Percentiles rank a stretch among this genome's conserved stretches.
Conservation (phyloP, 2,329 filamentous ascomycete species). For the Colletotrichum sp. region DNA sequence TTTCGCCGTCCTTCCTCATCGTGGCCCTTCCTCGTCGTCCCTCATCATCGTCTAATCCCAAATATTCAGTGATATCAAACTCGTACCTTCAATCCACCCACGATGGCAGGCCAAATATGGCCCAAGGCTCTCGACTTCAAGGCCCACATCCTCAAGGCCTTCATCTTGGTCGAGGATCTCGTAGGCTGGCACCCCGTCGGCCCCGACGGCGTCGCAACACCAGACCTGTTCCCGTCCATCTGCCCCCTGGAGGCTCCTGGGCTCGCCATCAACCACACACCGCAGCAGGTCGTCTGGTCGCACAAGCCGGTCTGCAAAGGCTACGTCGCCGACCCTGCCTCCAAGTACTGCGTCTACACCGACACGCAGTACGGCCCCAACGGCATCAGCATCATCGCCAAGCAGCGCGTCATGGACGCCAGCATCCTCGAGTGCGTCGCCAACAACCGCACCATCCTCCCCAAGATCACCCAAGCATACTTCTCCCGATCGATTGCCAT, state of each 20-base stretch:
- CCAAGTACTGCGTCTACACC: constrained; percentile 32
- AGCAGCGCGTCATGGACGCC: constrained; percentile 34
- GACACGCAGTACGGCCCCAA: constrained; percentile 27
- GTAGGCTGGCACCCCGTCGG: background rate
- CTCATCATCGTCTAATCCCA: background rate
- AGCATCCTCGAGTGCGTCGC: constrained; percentile 32
- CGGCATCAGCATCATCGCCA: constrained; percentile 40
- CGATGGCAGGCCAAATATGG: background rate
- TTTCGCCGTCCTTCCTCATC: background rate
- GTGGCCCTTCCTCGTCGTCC: background rate
- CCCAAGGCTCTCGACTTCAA: background rate
- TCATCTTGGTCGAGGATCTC: background rate
- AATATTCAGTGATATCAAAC: background rate
- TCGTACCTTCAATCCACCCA: background rate
- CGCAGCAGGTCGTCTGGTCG: constrained; percentile 23
- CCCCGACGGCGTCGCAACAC: background rate
- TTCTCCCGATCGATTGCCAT: background rate
- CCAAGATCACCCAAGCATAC: constrained; percentile 1
- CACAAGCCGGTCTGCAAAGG: constrained; percentile 27
- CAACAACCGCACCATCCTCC: background rate
- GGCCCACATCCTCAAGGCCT: background rate
- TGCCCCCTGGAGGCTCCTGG: background rate
- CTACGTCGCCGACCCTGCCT: background rate
- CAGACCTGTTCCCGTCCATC: background rate
- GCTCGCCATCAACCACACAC: background rate